A percentile compares a stretch with the other conserved stretches of the same genome.
Conservation (phyloP, 257 asterid species). For the Coffea canephora region DNA sequence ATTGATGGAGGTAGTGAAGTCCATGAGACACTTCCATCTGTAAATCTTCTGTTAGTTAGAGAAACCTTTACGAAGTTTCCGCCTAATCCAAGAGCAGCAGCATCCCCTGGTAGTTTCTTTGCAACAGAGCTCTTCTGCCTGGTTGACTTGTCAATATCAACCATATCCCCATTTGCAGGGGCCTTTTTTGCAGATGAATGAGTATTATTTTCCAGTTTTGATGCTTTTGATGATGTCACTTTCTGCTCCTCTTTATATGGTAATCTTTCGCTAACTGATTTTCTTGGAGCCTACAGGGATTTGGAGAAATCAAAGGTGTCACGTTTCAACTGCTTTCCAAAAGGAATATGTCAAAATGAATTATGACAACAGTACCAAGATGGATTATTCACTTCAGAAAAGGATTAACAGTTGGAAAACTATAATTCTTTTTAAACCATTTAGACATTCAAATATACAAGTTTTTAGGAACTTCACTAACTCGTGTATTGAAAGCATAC, state of each 20-base stretch:
- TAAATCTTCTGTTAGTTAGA: constrained; percentile 50
- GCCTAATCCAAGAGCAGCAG: constrained; percentile 51
- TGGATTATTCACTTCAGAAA: background rate
- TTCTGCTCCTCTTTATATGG: constrained; percentile 60
- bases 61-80: constrained; percentile 79
- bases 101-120: constrained; percentile 59
- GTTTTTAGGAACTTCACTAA: background rate
- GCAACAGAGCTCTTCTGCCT: constrained; percentile 45
- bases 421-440: background rate
- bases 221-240: constrained; percentile 43
- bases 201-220: constrained; percentile 52
- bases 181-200: constrained; percentile 46
- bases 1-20: constrained; percentile 78
- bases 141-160: constrained; percentile 45
- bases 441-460: background rate
- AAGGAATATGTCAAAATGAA: background rate
- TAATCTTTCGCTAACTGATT: constrained; percentile 60
- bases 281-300: constrained; percentile 65
- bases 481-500: background rate
- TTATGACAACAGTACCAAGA: background rate
- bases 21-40: constrained; percentile 80
- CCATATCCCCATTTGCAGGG: constrained; percentile 44
- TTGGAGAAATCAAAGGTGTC: background rate
- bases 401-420: background rate
- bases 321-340: background rate